Evolutionary conservation across 1,284 basidiomycete species (phyloP).

Genomic region (Sporisorium sorghi): DNA sequence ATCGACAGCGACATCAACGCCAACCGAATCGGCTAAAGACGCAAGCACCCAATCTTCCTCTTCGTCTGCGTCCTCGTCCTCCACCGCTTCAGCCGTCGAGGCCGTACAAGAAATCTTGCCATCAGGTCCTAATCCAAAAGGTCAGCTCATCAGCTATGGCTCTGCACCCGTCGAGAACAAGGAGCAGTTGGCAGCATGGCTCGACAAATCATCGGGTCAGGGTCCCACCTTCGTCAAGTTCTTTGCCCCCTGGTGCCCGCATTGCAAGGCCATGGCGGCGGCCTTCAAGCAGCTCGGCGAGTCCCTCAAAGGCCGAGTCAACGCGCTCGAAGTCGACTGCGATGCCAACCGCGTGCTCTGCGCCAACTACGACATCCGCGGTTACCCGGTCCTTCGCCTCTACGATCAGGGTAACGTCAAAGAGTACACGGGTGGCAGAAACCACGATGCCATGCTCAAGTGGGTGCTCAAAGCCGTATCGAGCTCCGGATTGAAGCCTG

Average conservation of each 20-base stretch:
- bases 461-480: constrained; percentile 61
- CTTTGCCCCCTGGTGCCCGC: constrained; percentile 68
- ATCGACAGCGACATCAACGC: not conserved
- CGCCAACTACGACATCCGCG: constrained; percentile 41
- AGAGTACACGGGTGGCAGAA: constrained; percentile 58
- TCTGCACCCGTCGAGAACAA: constrained; percentile 35
- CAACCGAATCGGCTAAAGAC: constrained; percentile 10
- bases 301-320: constrained; percentile 59
- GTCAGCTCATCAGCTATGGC: constrained; percentile 58
- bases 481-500: constrained; percentile 37
- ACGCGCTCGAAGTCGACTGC: constrained; percentile 66
- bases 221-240: constrained; percentile 67
- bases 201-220: constrained; percentile 53
- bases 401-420: constrained; percentile 57
- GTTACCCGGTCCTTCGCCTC: constrained; percentile 62
- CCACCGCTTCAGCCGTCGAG: constrained; percentile 19
- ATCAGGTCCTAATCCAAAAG: constrained; percentile 55
- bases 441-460: constrained; percentile 58
- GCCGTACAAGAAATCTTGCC: constrained; percentile 29
- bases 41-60: constrained; percentile 11
- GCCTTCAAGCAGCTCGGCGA: constrained; percentile 54
- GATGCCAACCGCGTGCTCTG: constrained; percentile 55
- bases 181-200: constrained; percentile 50
- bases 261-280: constrained; percentile 65
- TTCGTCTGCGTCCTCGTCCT: constrained; percentile 3